A percentile compares a stretch with the other conserved stretches of the same genome.
These are phyloP conservation scores for Kwoniella newhampshirensis DNA, from an alignment of 768 basidiomycete genomes.

Conservation along the genomic window DNA sequence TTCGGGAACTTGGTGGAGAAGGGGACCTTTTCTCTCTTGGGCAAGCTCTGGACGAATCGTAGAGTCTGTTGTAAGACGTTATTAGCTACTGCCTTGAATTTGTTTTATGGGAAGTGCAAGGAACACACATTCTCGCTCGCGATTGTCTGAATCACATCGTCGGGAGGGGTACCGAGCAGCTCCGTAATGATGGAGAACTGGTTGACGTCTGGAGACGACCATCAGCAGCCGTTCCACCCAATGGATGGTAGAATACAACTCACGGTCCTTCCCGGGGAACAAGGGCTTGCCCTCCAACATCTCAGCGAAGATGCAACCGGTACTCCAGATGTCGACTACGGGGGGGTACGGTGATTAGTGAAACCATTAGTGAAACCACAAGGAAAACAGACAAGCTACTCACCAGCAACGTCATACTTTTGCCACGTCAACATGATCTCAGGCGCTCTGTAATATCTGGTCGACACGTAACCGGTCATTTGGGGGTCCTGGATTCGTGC, in stretches of 20 bases:
- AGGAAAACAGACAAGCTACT: conserved; percentile 17
- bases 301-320: conserved; percentile 98
- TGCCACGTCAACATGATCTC: conserved; percentile 99
- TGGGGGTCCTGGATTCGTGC: conserved; percentile 99
- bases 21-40: conserved; percentile 92
- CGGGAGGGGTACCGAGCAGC: conserved; percentile 93
- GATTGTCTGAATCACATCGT: conserved; percentile 99
- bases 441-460: conserved; percentile 96
- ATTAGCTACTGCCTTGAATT: neutral
- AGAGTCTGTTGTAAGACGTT: conserved; percentile 65
- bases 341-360: conserved; percentile 6
- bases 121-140: conserved; percentile 92
- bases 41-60: conserved; percentile 95
- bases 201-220: conserved; percentile 74
- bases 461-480: conserved; percentile 99
- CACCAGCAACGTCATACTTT: conserved; percentile 92
- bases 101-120: too few relatives aligned
- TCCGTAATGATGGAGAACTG: conserved; percentile 99
- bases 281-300: conserved; percentile 98
- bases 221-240: neutral
- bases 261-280: conserved; percentile 99
- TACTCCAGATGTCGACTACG: conserved; percentile 94
- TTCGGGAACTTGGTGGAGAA: conserved; percentile 91
- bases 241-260: conserved; percentile 54
- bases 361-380: neutral